Conservation (phyloP, 179 eudicot species). For the Sideroxylon spinosum region DNA sequence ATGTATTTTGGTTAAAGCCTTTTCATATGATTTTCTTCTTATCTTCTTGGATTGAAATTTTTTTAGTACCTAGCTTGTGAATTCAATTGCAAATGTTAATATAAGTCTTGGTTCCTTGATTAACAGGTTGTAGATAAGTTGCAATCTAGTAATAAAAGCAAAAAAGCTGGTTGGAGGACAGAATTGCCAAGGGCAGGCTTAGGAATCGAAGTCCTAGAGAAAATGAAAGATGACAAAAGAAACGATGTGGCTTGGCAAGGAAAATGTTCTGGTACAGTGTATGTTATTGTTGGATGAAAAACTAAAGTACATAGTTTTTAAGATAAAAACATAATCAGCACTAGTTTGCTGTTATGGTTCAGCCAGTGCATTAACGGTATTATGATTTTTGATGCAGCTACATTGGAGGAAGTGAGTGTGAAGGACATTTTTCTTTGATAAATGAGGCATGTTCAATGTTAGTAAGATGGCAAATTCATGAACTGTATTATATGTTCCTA, state of each 20-base stretch:
- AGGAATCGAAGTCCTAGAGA: conserved; percentile 54
- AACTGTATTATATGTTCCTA: neutral
- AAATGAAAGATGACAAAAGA: conserved; percentile 63
- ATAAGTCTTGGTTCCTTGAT: neutral
- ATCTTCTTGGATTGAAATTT: neutral
- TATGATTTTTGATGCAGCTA: conserved; percentile 50
- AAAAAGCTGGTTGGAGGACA: conserved; percentile 73
- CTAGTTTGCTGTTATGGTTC: neutral
- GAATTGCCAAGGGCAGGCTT: conserved; percentile 69
- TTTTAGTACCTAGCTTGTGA: neutral
- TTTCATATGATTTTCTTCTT: neutral
- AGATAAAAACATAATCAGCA: neutral
- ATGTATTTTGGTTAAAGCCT: neutral
- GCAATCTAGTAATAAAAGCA: conserved; percentile 70
- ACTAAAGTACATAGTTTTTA: neutral
- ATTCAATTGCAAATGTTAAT: neutral
- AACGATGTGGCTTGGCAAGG: conserved; percentile 93
- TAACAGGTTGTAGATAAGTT: conserved; percentile 78
- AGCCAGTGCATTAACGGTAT: conserved; percentile 7
- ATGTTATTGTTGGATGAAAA: conserved; percentile 27
- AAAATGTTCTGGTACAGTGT: conserved; percentile 99
- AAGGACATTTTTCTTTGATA: conserved; percentile 88
- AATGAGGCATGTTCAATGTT: conserved; percentile 97
- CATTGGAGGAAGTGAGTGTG: conserved; percentile 79
- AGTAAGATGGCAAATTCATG: conserved; percentile 32